Percentiles rank a stretch among this genome's conserved stretches.
Conservation (phyloP, 2,329 filamentous ascomycete genomes). For the Pleurostoma richardsiae region DNA sequence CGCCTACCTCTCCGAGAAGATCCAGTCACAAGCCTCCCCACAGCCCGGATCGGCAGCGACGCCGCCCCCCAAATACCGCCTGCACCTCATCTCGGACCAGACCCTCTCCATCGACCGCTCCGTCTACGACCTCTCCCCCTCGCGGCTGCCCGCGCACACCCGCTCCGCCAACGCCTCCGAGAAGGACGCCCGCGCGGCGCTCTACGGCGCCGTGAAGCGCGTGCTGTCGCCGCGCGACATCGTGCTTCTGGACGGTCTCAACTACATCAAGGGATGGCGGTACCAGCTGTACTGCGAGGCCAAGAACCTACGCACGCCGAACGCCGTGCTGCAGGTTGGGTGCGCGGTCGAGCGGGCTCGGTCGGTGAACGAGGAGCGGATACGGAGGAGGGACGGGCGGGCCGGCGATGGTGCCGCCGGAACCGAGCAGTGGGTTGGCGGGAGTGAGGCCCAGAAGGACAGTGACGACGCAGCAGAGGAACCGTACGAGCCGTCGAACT, state of each 20-base stretch:
- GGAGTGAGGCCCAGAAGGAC: slow-evolving; percentile 8
- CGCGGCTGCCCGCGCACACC: slow-evolving; percentile 48
- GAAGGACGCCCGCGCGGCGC: slow-evolving; percentile 73
- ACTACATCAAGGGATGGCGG: slow-evolving; percentile 87
- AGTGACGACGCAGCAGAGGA: slow-evolving; percentile 27
- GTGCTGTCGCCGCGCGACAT: slow-evolving; percentile 67
- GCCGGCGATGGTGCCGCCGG: slow-evolving; percentile 27
- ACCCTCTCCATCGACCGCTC: slow-evolving; percentile 62
- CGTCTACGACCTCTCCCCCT: slow-evolving; percentile 63
- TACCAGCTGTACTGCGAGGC: slow-evolving; percentile 85
- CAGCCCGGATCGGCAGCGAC: slow-evolving; percentile 19
- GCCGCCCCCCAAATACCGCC: slow-evolving; percentile 45
- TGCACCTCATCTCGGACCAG: slow-evolving; percentile 72
- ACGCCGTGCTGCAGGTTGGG: slow-evolving; percentile 66
- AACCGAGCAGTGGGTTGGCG: slow-evolving; percentile 17
- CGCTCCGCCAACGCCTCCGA: slow-evolving; percentile 70
- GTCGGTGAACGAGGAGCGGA: slow-evolving; percentile 55
- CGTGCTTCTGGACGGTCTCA: slow-evolving; percentile 73
- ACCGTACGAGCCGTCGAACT: slow-evolving; percentile 53
- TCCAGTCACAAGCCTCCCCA: slow-evolving; percentile 28
- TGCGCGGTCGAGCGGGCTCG: slow-evolving; percentile 47
- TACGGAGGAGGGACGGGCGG: slow-evolving; percentile 26
- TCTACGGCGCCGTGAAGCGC: slow-evolving; percentile 75
- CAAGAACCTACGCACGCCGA: slow-evolving; percentile 71
- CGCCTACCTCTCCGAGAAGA: slow-evolving; percentile 56